Evolutionary conservation across 2,329 filamentous ascomycete species (phyloP).

Genomic region (Catunica adiposa): DNA sequence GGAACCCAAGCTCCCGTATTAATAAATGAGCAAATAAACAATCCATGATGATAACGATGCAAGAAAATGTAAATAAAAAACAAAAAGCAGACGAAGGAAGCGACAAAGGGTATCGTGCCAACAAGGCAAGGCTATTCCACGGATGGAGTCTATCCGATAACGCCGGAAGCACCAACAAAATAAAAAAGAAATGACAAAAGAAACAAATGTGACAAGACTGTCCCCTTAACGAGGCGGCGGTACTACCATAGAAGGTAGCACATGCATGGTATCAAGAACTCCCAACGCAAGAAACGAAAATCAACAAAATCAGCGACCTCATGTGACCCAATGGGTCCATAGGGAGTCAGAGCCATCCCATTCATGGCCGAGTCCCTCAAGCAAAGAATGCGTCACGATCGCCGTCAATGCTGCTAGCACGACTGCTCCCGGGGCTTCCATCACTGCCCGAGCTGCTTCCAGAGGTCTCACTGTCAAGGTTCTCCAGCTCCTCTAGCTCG

Average conservation of each 20-base stretch:
- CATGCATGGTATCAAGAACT: neutral
- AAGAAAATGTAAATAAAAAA: neutral
- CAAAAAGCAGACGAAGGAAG: neutral
- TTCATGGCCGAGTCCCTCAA: neutral
- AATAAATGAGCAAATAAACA: neutral
- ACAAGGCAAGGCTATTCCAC: slow-evolving; percentile 1
- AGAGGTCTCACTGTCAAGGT: slow-evolving; percentile 1
- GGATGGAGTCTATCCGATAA: slow-evolving; percentile 5
- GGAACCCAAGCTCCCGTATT: neutral
- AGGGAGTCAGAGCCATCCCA: neutral
- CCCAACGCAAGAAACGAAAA: neutral
- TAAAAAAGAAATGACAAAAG: neutral
- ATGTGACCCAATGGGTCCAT: neutral
- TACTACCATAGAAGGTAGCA: neutral
- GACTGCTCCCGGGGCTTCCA: slow-evolving; percentile 4
- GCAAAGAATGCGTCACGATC: neutral
- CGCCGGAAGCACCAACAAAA: neutral
- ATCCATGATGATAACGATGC: neutral
- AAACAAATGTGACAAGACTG: neutral
- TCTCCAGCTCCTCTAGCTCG: slow-evolving; percentile 10
- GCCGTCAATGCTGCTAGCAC: slow-evolving; percentile 12
- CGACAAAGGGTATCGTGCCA: slow-evolving; percentile 5
- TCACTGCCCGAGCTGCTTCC: neutral
- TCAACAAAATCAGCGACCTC: neutral
- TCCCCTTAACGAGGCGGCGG: neutral